Evolutionary conservation across 768 basidiomycete species (phyloP), one percentile per base, ranked within the genome.

Genomic region (Vararia minispora): DNA sequence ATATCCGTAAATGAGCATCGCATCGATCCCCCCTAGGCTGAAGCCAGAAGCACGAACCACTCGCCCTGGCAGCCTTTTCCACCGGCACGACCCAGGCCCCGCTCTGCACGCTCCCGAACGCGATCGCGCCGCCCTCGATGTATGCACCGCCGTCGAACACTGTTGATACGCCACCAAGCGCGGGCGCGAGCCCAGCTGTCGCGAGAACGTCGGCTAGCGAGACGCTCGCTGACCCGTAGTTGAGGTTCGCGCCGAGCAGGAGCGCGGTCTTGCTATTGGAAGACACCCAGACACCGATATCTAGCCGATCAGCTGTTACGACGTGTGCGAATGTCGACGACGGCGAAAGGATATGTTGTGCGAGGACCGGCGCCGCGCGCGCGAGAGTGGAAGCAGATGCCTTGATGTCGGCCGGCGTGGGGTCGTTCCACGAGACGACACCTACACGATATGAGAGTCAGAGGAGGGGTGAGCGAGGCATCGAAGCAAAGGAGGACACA

Each of bases 371-470:
- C 5, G 66, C 55, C 2, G 58, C 50, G 24, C 33, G 37, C 3
- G 64, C 57, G 28, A 67, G 58, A 8, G 39, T 22, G 0, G 62
- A 51, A 1, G 65, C 63, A 10, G 56, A 51, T 8, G 49, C 45
- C 44, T 61, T 63, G 45, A 69, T 58, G 33, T 61, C 61, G 13
- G 44, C 31, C 0, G 66, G 51, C 2, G 63, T 65, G 2, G 66
- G 65, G 40, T 64, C 63, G 30, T 59, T 56, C 65, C 66, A 69
- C 1, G 62, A 56, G 14, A 69, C 56, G 30, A 55, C 50, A 31
- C 60, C 57, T 50, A 34, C 14, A n/a, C 28, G 29, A 1, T 12
- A 8, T 2, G 10, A 5, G 9, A 3, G n/a, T 5, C 13, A 31
- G 17, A 14, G 1, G 3, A 14, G 10, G 27, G 16, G 22, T 2